phyloP scores from a whole-genome alignment of 441 rosid species.

The Populus trichocarpa region DNA sequence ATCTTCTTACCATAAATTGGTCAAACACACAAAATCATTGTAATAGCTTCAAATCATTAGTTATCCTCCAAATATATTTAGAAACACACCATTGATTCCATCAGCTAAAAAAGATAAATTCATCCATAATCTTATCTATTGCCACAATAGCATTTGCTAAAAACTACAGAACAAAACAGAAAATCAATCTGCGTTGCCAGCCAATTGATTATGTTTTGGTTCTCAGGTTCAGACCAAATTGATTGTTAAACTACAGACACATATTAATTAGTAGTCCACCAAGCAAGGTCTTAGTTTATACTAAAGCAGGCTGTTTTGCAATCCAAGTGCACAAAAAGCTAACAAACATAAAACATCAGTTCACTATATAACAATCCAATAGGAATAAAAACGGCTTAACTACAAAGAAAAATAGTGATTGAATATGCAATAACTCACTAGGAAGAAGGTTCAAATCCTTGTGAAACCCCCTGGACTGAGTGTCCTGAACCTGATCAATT shows the following conservation, averaged over 20 bases:
- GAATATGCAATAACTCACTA: slow-evolving; percentile 40
- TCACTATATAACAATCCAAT: slow-evolving; percentile 6
- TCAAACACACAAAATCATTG: neutral
- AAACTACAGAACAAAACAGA: neutral
- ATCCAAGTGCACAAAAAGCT: neutral
- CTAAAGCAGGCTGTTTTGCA: neutral
- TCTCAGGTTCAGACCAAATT: slow-evolving; percentile 1
- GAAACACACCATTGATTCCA: slow-evolving; percentile 5
- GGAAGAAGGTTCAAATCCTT: slow-evolving; percentile 77
- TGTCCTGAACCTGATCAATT: slow-evolving; percentile 33
- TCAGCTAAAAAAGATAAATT: neutral
- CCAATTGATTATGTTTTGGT: slow-evolving; percentile 12
- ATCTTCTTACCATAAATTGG: neutral
- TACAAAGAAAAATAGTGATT: neutral
- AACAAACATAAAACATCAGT: neutral
- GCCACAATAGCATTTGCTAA: slow-evolving; percentile 8
- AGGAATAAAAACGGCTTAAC: neutral
- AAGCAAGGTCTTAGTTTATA: neutral
- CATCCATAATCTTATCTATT: slow-evolving; percentile 5
- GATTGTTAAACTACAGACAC: neutral
- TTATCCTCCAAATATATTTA: neutral
- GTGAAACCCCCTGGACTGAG: slow-evolving; percentile 41
- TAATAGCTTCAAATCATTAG: neutral
- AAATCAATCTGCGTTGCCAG: slow-evolving; percentile 23
- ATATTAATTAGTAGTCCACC: too few relatives aligned